These are phyloP conservation scores for Curvularia eragrostidis DNA, from an alignment of 2,329 filamentous ascomycete genomes.

Conservation along the genomic window DNA sequence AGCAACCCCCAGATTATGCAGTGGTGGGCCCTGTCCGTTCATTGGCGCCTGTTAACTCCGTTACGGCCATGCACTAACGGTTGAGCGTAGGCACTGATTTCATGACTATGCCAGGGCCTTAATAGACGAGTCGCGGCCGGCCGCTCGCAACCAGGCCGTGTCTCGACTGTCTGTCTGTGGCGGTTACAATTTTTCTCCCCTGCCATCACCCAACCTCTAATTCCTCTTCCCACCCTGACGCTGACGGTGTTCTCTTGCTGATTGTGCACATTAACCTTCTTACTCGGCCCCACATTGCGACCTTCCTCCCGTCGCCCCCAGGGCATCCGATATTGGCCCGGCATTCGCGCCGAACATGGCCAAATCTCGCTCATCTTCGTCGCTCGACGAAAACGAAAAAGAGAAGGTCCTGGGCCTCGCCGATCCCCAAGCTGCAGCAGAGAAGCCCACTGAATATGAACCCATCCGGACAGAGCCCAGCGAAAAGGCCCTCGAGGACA, in stretches of 20 bases:
- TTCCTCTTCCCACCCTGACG: neutral
- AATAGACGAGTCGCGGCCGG: conserved; percentile 28
- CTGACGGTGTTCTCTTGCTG: neutral
- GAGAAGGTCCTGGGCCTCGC: conserved; percentile 49
- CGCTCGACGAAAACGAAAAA: conserved; percentile 39
- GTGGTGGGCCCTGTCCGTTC: conserved; percentile 17
- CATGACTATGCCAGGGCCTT: conserved; percentile 24
- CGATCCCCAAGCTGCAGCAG: conserved; percentile 45
- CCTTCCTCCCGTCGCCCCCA: conserved; percentile 5
- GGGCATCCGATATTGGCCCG: conserved; percentile 2
- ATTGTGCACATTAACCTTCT: conserved; percentile 1
- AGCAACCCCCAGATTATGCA: conserved; percentile 37
- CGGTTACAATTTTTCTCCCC: conserved; percentile 7
- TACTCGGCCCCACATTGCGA: conserved; percentile 5
- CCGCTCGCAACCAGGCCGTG: conserved; percentile 14
- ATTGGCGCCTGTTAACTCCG: conserved; percentile 40
- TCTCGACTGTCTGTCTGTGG: conserved; percentile 10
- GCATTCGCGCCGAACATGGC: conserved; percentile 11
- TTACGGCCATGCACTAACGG: conserved; percentile 32
- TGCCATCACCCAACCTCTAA: conserved; percentile 2
- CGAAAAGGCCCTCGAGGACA: conserved; percentile 45
- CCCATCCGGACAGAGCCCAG: conserved; percentile 44
- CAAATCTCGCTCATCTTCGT: conserved; percentile 34
- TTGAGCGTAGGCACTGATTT: conserved; percentile 29
- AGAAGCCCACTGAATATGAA: conserved; percentile 47